Evolutionary conservation across 495 filamentous ascomycete genomes (phyloP).

Genomic region (Hypoxylon subgilvum): DNA sequence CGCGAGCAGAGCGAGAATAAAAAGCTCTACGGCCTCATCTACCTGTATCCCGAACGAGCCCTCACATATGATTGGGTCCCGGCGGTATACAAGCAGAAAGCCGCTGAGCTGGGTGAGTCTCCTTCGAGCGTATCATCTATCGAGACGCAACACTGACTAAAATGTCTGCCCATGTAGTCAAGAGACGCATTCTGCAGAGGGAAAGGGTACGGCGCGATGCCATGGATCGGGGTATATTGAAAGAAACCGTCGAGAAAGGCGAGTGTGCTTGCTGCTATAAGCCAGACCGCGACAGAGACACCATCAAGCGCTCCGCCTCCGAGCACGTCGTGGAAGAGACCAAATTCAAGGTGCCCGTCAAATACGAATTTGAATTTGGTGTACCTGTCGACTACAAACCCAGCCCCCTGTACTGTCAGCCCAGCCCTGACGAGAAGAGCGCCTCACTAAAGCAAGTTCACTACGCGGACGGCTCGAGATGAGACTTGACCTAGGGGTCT

Average conservation of each 20-base stretch:
- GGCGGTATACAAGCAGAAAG: conserved; percentile 32
- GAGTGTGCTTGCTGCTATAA: conserved; percentile 36
- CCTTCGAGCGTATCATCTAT: not conserved
- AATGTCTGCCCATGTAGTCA: conserved; percentile 18
- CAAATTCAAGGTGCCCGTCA: not conserved
- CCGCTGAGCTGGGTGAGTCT: conserved; percentile 46
- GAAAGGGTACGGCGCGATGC: conserved; percentile 11
- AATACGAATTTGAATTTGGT: too few relatives aligned
- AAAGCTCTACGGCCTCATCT: conserved; percentile 36
- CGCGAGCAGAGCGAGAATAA: conserved; percentile 23
- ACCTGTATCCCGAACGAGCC: conserved; percentile 50
- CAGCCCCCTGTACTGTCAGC: too few relatives aligned
- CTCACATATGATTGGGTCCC: conserved; percentile 49
- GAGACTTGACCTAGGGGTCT: too few relatives aligned
- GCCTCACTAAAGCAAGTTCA: too few relatives aligned
- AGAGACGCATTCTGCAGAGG: conserved; percentile 25
- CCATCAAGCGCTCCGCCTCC: not conserved
- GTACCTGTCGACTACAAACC: too few relatives aligned
- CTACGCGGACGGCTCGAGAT: too few relatives aligned
- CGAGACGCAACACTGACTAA: not conserved
- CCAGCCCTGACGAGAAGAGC: too few relatives aligned
- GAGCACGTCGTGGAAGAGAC: not conserved
- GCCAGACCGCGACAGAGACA: conserved; percentile 29
- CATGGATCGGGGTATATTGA: conserved; percentile 11
- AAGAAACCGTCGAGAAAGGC: conserved; percentile 18